Conservation (phyloP, 371 early-diverging fungal species). For the Chytridium lagenaria region DNA sequence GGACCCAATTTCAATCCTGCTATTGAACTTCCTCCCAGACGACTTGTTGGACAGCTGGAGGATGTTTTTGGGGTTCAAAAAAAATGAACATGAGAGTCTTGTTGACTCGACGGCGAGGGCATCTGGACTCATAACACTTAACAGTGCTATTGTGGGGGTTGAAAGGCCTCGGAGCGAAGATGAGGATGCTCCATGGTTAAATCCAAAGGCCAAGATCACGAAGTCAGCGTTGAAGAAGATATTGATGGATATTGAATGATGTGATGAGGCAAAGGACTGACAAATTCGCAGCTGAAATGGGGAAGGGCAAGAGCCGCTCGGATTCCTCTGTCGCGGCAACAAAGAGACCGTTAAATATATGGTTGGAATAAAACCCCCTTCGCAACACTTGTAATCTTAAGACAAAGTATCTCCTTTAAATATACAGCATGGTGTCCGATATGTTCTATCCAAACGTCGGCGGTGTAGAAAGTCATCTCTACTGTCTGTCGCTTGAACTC, state of each 20-base stretch:
- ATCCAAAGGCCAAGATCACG: slow-evolving; percentile 2
- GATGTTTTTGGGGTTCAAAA: slow-evolving; percentile 6
- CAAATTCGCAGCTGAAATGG: too few relatives aligned
- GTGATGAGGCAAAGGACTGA: too few relatives aligned
- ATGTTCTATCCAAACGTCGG: too few relatives aligned
- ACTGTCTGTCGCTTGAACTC: slow-evolving; percentile 88
- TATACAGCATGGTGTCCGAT: too few relatives aligned
- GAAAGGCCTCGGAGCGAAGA: background rate
- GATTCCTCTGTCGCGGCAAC: too few relatives aligned
- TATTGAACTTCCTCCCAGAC: background rate
- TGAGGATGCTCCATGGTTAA: too few relatives aligned
- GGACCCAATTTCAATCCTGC: background rate
- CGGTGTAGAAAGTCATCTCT: slow-evolving; percentile 98
- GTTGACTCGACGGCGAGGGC: background rate
- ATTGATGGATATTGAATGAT: too few relatives aligned
- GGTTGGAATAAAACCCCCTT: too few relatives aligned
- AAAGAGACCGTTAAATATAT: too few relatives aligned
- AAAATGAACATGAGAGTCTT: background rate
- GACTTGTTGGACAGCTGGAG: background rate
- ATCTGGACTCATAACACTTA: background rate
- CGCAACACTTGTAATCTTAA: too few relatives aligned
- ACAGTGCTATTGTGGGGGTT: background rate
- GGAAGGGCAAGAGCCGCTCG: too few relatives aligned
- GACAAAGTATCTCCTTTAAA: too few relatives aligned
- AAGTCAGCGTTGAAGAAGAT: background rate